A percentile compares a stretch with the other conserved stretches of the same genome.
Conservation (phyloP, 208 protist species). For the Trypanosoma cruzi region DNA sequence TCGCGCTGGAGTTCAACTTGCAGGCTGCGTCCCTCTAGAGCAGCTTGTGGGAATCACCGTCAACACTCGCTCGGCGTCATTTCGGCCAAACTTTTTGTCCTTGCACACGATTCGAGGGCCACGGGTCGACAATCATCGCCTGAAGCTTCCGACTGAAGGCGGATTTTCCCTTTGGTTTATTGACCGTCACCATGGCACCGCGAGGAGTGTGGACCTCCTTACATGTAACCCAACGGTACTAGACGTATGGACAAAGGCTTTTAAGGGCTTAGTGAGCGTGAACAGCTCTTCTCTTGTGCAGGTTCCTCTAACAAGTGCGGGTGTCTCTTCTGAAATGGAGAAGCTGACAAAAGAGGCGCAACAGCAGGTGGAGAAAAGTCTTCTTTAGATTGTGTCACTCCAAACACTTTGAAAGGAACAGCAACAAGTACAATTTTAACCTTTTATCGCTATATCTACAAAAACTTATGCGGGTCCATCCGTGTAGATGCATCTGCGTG, state of each 20-base stretch:
- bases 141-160: constrained; percentile 53
- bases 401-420: not conserved
- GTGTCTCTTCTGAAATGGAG: constrained; percentile 23
- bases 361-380: constrained; percentile 34
- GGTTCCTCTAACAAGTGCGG: constrained; percentile 40
- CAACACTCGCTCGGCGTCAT: constrained; percentile 39
- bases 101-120: constrained; percentile 57
- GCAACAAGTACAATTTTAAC: not conserved
- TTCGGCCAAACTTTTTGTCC: constrained; percentile 53
- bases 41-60: constrained; percentile 72
- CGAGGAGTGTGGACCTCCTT: constrained; percentile 60
- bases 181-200: constrained; percentile 29
- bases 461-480: not conserved
- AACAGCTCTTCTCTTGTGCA: constrained; percentile 82
- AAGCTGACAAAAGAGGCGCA: constrained; percentile 38
- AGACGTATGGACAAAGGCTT: constrained; percentile 76
- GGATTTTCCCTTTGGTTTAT: constrained; percentile 81
- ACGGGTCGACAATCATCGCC: constrained; percentile 58
- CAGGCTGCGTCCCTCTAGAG: constrained; percentile 55
- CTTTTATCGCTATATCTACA: not conserved
- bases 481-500: not conserved
- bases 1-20: constrained; percentile 47
- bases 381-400: not conserved
- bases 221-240: constrained; percentile 74
- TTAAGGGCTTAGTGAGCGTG: constrained; percentile 73